phyloP scores from a whole-genome alignment of 495 filamentous ascomycete genomes.

The Cercophora sp. region DNA sequence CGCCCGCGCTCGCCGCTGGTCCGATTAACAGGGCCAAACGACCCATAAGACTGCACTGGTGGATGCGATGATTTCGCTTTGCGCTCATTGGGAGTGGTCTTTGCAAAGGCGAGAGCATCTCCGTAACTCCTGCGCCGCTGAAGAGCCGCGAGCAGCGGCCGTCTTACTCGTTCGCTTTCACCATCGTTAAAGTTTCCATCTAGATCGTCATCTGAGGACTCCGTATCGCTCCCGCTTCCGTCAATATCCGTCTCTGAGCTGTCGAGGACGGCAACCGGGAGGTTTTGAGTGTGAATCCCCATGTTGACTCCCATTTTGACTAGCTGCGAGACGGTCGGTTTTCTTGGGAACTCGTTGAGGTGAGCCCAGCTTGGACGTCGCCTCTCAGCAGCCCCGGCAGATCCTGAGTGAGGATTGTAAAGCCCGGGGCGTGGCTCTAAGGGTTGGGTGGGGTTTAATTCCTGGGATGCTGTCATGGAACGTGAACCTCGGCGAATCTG shows the following conservation, averaged over 20 bases:
- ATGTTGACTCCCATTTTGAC: conserved; percentile 58
- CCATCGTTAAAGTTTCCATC: conserved; percentile 32
- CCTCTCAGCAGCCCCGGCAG: conserved; percentile 20
- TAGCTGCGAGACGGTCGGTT: conserved; percentile 62
- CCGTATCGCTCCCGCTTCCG: conserved; percentile 46
- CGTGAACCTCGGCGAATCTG: conserved; percentile 54
- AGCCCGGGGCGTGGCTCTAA: conserved; percentile 30
- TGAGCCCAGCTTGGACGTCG: conserved; percentile 36
- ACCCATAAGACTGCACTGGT: conserved; percentile 18
- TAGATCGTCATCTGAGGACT: conserved; percentile 32
- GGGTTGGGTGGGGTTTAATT: conserved; percentile 29
- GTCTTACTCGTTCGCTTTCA: conserved; percentile 17
- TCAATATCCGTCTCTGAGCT: conserved; percentile 40
- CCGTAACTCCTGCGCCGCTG: conserved; percentile 35
- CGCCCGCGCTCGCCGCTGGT: background rate
- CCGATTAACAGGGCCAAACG: conserved; percentile 5
- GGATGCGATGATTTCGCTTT: conserved; percentile 13
- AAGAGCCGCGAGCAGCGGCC: conserved; percentile 24
- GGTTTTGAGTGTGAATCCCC: conserved; percentile 72
- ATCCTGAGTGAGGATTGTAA: conserved; percentile 24
- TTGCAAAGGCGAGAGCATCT: conserved; percentile 21
- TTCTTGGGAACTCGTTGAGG: conserved; percentile 41
- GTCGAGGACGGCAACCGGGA: conserved; percentile 61
- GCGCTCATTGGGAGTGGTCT: conserved; percentile 15
- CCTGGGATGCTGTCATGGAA: conserved; percentile 45